phyloP scores from a whole-genome alignment of 805 yeast genomes.

The Kuraishia capsulata region DNA sequence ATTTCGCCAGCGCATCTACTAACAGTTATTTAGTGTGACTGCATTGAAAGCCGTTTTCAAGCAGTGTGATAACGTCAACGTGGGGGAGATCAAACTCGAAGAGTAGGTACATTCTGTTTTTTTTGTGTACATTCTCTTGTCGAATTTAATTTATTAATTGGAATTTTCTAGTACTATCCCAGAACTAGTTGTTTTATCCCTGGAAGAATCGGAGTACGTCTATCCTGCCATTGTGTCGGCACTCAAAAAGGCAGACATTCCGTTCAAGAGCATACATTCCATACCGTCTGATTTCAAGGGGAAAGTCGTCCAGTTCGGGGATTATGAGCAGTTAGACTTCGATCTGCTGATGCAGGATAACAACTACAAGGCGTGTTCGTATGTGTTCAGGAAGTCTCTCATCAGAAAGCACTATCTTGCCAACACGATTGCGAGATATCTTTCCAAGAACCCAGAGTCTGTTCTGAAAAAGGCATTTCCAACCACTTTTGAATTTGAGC shows the following conservation, averaged over 20 bases:
- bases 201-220: slow-evolving; percentile 28
- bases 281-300: background rate
- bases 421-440: slow-evolving; percentile 69
- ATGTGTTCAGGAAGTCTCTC: slow-evolving; percentile 81
- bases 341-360: slow-evolving; percentile 43
- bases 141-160: background rate
- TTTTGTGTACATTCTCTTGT: background rate
- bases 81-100: slow-evolving; percentile 48
- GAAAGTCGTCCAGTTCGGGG: slow-evolving; percentile 70
- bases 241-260: slow-evolving; percentile 7
- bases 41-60: slow-evolving; percentile 67
- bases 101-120: slow-evolving; percentile 23
- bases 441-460: slow-evolving; percentile 67
- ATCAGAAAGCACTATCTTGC: slow-evolving; percentile 86
- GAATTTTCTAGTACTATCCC: background rate
- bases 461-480: slow-evolving; percentile 57
- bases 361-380: slow-evolving; percentile 64
- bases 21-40: slow-evolving; percentile 36
- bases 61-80: slow-evolving; percentile 32
- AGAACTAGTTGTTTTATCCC: slow-evolving; percentile 15
- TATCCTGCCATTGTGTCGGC: slow-evolving; percentile 26
- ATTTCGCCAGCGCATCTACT: slow-evolving; percentile 25
- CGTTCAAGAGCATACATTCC: background rate
- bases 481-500: slow-evolving; percentile 68
- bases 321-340: slow-evolving; percentile 80